phyloP scores from a whole-genome alignment of 2,329 filamentous ascomycete species.

The Penicillium sp. region DNA sequence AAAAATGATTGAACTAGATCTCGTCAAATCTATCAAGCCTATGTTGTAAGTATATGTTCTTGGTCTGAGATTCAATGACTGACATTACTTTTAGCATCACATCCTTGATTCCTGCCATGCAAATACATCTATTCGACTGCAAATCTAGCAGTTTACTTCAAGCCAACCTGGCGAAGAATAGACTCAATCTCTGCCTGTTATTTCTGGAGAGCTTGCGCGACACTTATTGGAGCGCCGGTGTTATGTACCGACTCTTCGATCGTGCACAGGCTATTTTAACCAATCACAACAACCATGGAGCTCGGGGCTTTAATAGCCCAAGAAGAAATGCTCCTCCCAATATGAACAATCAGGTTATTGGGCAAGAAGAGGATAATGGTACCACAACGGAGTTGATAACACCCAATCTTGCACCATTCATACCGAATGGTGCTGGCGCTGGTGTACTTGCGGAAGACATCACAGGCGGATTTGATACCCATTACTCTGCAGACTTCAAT shows the following conservation, averaged over 20 bases:
- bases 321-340: neutral
- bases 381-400: neutral
- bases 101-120: constrained; percentile 4
- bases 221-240: constrained; percentile 4
- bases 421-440: neutral
- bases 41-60: constrained; percentile 1
- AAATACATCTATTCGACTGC: constrained; percentile 4
- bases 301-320: neutral
- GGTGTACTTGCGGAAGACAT: neutral
- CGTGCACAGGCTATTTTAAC: neutral
- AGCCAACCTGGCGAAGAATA: neutral
- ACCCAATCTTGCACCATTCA: neutral
- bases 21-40: neutral
- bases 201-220: constrained; percentile 1
- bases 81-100: neutral
- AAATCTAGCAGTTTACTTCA: neutral
- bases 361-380: neutral
- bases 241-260: constrained; percentile 3
- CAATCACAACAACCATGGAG: neutral
- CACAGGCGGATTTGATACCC: neutral
- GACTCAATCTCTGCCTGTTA: constrained; percentile 1
- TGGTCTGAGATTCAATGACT: neutral
- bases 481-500: neutral
- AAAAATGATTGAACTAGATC: constrained; percentile 1
- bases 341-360: neutral